A percentile compares a stretch with the other conserved stretches of the same genome.
phyloP scores from a whole-genome alignment of 768 basidiomycete genomes.

The Boletus eberwhitei region DNA sequence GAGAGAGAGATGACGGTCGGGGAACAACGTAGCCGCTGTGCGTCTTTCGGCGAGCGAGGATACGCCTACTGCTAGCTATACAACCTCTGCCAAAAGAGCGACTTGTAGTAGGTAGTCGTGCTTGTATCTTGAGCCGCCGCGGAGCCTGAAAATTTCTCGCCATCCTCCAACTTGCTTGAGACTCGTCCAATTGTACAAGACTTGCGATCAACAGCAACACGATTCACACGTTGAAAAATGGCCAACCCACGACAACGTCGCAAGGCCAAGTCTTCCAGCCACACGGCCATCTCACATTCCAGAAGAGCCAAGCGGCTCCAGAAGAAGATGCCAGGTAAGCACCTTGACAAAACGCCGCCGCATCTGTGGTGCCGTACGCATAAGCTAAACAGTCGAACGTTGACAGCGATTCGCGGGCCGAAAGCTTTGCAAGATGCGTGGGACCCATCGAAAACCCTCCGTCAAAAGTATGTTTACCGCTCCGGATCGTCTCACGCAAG shows the following conservation, averaged over 20 bases:
- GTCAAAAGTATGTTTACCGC: slow-evolving; percentile 75
- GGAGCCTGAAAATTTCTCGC: slow-evolving; percentile 10
- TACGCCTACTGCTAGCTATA: not conserved
- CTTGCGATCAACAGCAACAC: not conserved
- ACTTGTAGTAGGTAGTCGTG: not conserved
- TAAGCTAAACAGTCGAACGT: slow-evolving; percentile 2
- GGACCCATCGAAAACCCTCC: slow-evolving; percentile 84
- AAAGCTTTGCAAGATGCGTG: slow-evolving; percentile 79
- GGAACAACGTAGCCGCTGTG: not conserved
- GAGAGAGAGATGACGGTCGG: no score
- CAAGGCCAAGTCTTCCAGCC: slow-evolving; percentile 76
- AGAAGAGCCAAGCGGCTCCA: slow-evolving; percentile 69
- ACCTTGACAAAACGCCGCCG: not conserved
- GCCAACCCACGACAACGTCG: slow-evolving; percentile 92
- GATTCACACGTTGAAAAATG: slow-evolving; percentile 45
- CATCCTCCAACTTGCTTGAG: not conserved
- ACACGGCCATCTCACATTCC: slow-evolving; percentile 72
- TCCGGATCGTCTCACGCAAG: not conserved
- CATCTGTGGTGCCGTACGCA: not conserved
- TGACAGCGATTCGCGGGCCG: slow-evolving; percentile 74
- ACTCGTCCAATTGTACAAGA: no score
- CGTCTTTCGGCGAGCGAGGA: not conserved
- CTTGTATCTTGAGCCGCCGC: not conserved
- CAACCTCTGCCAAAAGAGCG: not conserved
- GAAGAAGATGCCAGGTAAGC: slow-evolving; percentile 74